Base-by-base conservation (phyloP, 75 land plant genomes). In the Azolla pinnata region DNA sequence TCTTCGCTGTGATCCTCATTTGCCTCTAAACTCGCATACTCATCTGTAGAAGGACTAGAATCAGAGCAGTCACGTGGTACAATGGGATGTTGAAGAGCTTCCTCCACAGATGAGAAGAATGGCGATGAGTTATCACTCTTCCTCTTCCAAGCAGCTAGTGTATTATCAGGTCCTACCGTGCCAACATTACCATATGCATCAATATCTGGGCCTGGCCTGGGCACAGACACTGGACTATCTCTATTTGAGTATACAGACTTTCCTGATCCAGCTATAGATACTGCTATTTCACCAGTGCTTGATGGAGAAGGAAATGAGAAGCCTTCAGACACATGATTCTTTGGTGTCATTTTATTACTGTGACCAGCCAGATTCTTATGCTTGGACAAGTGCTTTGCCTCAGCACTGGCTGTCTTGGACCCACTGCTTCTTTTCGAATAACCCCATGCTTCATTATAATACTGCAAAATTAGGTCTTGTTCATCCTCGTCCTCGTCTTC, bases 101-200 rank as follows among this genome's bases (percentile, higher is more conserved):
- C 57, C 35, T 63, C 57, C 23, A 56, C 54, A 1, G 61, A 26
- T 29, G 61, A 75, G 44, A 74, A 47, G 25, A 56, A 67, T 25
- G 61, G 67, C 0, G 78, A 68, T 14, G 80, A 74, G 17, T 68
- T 64, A 53, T 60, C 64, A 40, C 76, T 74, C 70, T 73, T 73
- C 58, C 67, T 59, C 56, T 76, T 74, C 72, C 72, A 75, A 57
- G 57, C 54, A 54, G 80, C 71, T 18, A 77, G 30, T 31, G 67
- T 60, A 33, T 54, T 50, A 44, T 74, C 67, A 31, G 67, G 65
- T 27, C 64, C 67, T 45, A 58, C 18, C 44, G 52, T 44, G 30
- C 61, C 69, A 38, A 14, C 28, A 40, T 58, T 67, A 17, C 48
- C 71, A 31, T 29, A 73, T 18, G 40, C 52, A 33, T 63, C 70